phyloP scores from a whole-genome alignment of 768 basidiomycete genomes.

The Rossbeevera mucosa region DNA sequence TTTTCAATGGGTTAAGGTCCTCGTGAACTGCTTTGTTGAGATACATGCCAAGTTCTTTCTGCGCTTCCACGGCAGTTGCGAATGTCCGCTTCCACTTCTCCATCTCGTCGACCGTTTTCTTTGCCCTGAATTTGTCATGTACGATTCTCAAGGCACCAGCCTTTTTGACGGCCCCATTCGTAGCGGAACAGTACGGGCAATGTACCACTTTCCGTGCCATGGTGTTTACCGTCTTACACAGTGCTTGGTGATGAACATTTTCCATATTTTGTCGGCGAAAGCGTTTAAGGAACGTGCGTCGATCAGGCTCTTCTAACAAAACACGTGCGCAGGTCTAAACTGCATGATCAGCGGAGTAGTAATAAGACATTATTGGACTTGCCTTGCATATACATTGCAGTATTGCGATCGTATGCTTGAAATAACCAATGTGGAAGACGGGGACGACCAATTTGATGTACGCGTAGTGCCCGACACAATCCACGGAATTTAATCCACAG shows the following conservation, averaged over 20 bases:
- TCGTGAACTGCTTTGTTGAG: slow-evolving; percentile 86
- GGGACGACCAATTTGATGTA: slow-evolving; percentile 97
- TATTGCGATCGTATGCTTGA: slow-evolving; percentile 90
- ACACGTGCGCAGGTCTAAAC: slow-evolving; percentile 85
- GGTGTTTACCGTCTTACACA: slow-evolving; percentile 81
- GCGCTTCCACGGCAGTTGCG: slow-evolving; percentile 71
- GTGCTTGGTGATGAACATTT: slow-evolving; percentile 80
- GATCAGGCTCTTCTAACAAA: slow-evolving; percentile 80
- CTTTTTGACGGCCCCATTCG: slow-evolving; percentile 96
- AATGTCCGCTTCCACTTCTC: slow-evolving; percentile 86
- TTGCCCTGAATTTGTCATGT: slow-evolving; percentile 94
- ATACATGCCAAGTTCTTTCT: slow-evolving; percentile 81
- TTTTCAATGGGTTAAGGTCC: slow-evolving; percentile 92
- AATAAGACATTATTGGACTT: neutral
- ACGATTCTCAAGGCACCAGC: slow-evolving; percentile 92
- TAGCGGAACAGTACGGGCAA: slow-evolving; percentile 89
- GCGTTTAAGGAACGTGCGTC: slow-evolving; percentile 78
- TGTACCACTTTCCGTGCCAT: slow-evolving; percentile 86
- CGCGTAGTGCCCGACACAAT: slow-evolving; percentile 97
- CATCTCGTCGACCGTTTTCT: slow-evolving; percentile 86
- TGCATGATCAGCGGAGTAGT: neutral
- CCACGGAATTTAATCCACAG: slow-evolving; percentile 84
- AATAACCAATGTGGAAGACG: slow-evolving; percentile 98
- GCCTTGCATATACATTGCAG: slow-evolving; percentile 98
- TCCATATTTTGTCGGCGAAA: slow-evolving; percentile 90